Evolutionary conservation across 2,329 filamentous ascomycete species (phyloP).

Genomic region (Sporothrix sp.): DNA sequence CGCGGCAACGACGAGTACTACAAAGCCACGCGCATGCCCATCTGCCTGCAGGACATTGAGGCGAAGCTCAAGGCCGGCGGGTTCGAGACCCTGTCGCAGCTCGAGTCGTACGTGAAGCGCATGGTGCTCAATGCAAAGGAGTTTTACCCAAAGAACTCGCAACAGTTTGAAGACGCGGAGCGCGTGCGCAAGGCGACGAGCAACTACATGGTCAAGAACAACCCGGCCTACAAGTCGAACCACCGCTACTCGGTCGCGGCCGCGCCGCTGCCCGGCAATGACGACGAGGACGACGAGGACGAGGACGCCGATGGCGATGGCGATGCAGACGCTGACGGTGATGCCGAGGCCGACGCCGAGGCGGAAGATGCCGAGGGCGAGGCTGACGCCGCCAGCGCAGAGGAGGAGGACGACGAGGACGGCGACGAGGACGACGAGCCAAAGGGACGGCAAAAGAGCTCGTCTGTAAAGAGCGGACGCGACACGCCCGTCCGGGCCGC

Average conservation of each 20-base stretch:
- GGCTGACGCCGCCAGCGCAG: constrained; percentile 15
- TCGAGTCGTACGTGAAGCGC: constrained; percentile 80
- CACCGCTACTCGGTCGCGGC: constrained; percentile 60
- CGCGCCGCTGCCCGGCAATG: constrained; percentile 59
- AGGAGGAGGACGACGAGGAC: constrained; percentile 19
- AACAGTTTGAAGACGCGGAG: constrained; percentile 74
- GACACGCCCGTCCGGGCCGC: constrained; percentile 12
- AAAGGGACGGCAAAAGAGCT: constrained; percentile 20
- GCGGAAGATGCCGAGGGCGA: constrained; percentile 16
- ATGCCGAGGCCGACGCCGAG: constrained; percentile 25
- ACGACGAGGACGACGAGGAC: constrained; percentile 17
- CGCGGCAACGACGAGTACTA: constrained; percentile 66
- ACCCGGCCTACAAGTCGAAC: constrained; percentile 66
- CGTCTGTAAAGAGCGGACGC: constrained; percentile 1
- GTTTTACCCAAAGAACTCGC: constrained; percentile 63
- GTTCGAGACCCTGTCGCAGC: constrained; percentile 59
- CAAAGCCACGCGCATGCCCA: constrained; percentile 62
- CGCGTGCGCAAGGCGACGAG: constrained; percentile 76
- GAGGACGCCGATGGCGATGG: too few relatives aligned
- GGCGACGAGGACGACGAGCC: constrained; percentile 23
- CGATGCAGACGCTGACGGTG: constrained; percentile 19
- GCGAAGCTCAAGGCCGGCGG: constrained; percentile 58
- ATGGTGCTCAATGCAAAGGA: constrained; percentile 83
- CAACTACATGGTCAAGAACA: constrained; percentile 79
- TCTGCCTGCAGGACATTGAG: constrained; percentile 70